phyloP scores from a whole-genome alignment of 2,329 filamentous ascomycete genomes.

The Didymella lethalis region DNA sequence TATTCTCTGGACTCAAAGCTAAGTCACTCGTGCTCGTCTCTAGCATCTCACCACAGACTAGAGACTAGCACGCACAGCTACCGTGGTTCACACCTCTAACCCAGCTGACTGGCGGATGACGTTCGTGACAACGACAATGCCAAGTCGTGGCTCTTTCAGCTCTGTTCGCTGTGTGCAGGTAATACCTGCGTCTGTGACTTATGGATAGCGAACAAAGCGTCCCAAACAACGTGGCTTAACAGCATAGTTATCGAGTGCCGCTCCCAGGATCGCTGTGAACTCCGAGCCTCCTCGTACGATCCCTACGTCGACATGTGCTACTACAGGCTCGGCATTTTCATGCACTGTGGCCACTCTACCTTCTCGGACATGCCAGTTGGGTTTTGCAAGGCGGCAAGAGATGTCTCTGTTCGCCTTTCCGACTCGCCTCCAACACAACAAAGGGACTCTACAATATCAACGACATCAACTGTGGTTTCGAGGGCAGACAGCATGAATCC shows the following conservation, averaged over 20 bases:
- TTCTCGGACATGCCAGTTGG: conserved; percentile 46
- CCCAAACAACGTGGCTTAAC: neutral
- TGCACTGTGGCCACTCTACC: conserved; percentile 53
- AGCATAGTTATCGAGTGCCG: neutral
- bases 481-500: conserved; percentile 9
- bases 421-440: conserved; percentile 17
- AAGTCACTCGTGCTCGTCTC: neutral
- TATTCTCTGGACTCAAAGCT: neutral
- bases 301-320: conserved; percentile 50
- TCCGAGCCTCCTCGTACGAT: neutral
- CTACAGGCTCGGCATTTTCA: conserved; percentile 54
- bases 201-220: conserved; percentile 4
- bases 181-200: neutral
- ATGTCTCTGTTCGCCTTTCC: conserved; percentile 22
- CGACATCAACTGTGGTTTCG: neutral
- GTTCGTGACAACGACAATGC: neutral
- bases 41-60: neutral
- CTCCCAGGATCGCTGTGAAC: neutral
- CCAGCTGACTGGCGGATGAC: conserved; percentile 7
- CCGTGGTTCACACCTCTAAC: conserved; percentile 4
- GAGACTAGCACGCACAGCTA: neutral
- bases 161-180: conserved; percentile 3
- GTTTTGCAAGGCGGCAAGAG: conserved; percentile 39
- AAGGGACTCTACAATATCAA: conserved; percentile 7
- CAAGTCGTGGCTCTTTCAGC: neutral